Evolutionary conservation across 345 rosid species (phyloP).

Genomic region (Syzygium aromaticum): DNA sequence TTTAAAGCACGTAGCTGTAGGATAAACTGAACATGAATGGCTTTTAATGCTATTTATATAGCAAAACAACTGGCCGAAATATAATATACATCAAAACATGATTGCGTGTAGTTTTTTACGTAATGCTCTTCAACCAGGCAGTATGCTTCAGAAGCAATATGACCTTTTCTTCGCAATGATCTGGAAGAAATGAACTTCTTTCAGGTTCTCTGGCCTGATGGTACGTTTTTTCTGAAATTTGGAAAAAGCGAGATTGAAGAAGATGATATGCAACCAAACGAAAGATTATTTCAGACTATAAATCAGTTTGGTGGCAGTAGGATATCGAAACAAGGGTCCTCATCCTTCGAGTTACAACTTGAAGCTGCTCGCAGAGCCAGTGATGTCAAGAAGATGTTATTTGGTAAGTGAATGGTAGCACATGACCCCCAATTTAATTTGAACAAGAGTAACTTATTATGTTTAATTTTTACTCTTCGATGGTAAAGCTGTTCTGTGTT

Average conservation of each 20-base stretch:
- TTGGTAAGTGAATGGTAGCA: constrained; percentile 37
- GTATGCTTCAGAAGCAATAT: background rate
- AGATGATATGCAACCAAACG: constrained; percentile 23
- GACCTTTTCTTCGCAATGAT: background rate
- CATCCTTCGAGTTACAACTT: constrained; percentile 73
- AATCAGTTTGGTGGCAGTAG: constrained; percentile 51
- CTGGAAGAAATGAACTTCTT: background rate
- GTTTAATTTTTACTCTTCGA: background rate
- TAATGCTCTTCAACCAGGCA: background rate
- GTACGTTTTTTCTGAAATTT: constrained; percentile 61
- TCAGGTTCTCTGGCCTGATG: constrained; percentile 92
- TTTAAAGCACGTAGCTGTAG: background rate
- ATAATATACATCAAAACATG: background rate
- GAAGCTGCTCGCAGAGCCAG: constrained; percentile 90
- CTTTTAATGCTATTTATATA: background rate
- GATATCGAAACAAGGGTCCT: constrained; percentile 43
- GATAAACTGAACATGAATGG: background rate
- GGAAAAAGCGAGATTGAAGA: constrained; percentile 19
- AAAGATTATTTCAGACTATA: constrained; percentile 22
- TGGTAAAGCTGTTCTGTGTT: background rate
- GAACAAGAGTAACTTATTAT: background rate
- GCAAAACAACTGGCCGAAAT: background rate
- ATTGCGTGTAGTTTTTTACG: background rate
- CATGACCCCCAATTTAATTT: background rate
- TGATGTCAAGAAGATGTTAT: constrained; percentile 70